These are phyloP conservation scores for Crithidia expoeki DNA, from an alignment of 208 protist species.

Conservation along the genomic window DNA sequence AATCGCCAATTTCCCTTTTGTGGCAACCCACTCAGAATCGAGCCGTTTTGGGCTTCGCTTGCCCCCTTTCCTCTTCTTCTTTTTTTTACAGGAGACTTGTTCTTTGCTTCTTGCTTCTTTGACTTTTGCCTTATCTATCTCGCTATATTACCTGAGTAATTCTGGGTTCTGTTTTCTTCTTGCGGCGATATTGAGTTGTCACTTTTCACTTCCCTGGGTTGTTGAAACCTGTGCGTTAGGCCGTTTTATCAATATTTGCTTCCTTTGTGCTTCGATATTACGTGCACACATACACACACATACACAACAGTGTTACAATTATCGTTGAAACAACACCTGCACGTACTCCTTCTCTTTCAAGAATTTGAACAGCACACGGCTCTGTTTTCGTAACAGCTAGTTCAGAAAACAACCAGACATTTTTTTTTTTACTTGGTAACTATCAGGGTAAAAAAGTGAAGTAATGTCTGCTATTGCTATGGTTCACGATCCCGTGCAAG, in stretches of 20 bases:
- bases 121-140: neutral
- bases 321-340: too few relatives aligned
- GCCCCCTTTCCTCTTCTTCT: too few relatives aligned
- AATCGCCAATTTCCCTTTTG: too few relatives aligned
- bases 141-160: conserved; percentile 4
- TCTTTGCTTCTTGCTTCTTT: too few relatives aligned
- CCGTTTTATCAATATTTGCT: neutral
- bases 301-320: too few relatives aligned
- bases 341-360: too few relatives aligned
- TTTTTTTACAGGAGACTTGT: conserved; percentile 9
- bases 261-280: neutral
- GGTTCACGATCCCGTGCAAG: conserved; percentile 21
- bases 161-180: neutral
- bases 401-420: neutral
- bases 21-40: too few relatives aligned
- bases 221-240: neutral
- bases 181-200: neutral
- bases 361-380: too few relatives aligned
- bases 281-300: neutral
- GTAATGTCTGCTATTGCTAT: conserved; percentile 21
- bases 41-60: too few relatives aligned
- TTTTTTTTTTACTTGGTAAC: neutral
- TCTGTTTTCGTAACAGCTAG: too few relatives aligned
- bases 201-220: neutral
- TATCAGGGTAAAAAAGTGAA: neutral